These are phyloP conservation scores for Zasmidium cellare DNA, from an alignment of 2,329 filamentous ascomycete genomes.

Conservation along the genomic window DNA sequence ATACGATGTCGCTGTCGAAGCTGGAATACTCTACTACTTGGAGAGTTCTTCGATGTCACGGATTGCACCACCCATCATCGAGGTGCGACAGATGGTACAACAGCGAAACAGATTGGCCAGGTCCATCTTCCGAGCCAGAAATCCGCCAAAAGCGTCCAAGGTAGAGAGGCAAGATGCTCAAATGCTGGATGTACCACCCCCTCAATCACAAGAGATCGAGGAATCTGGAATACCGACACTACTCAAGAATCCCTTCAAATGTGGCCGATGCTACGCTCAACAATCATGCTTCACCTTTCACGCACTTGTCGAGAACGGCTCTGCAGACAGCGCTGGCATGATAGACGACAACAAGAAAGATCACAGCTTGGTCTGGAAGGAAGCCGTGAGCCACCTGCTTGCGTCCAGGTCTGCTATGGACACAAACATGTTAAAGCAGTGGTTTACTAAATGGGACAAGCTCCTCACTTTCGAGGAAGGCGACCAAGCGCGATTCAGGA, in stretches of 20 bases:
- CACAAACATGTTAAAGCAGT: conserved; percentile 63
- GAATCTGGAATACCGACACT: conserved; percentile 77
- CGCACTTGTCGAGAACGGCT: conserved; percentile 80
- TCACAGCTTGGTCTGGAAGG: conserved; percentile 60
- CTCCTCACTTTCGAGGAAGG: conserved; percentile 93
- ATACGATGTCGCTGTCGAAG: conserved; percentile 89
- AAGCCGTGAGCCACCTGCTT: conserved; percentile 58
- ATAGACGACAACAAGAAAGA: conserved; percentile 58
- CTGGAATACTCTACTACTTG: conserved; percentile 92
- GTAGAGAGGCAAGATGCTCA: neutral
- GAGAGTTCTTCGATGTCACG: conserved; percentile 84
- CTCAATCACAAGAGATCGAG: conserved; percentile 25
- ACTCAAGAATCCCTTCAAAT: conserved; percentile 78
- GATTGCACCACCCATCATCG: conserved; percentile 80
- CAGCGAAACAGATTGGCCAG: conserved; percentile 87
- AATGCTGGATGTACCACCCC: neutral
- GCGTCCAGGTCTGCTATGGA: conserved; percentile 45
- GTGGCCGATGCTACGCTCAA: conserved; percentile 87
- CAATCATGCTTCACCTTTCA: conserved; percentile 91
- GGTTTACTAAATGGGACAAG: conserved; percentile 93
- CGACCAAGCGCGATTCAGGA: conserved; percentile 79
- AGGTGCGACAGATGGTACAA: conserved; percentile 95
- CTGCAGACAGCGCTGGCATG: conserved; percentile 77
- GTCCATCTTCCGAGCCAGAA: conserved; percentile 61
- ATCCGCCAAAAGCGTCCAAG: conserved; percentile 16